Conservation (phyloP, 2,329 filamentous ascomycete species). For the Stemphylium beticola region DNA sequence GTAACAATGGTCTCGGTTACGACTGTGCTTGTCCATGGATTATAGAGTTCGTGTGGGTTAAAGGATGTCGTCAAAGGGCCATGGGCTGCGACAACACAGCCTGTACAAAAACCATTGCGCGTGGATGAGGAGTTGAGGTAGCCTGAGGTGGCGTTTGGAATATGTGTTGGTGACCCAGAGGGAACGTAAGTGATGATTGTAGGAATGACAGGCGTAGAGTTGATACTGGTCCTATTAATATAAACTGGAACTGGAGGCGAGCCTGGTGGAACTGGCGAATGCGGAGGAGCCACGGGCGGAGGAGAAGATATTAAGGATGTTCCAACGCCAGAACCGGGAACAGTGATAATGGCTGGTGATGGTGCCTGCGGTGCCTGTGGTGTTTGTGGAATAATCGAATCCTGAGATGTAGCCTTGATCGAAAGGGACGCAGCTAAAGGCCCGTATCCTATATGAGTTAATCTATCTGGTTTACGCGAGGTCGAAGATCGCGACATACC, state of each 20-base stretch:
- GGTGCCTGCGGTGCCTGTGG: background rate
- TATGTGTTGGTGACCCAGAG: background rate
- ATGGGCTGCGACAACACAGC: slow-evolving; percentile 38
- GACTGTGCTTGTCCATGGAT: slow-evolving; percentile 28
- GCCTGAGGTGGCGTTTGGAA: background rate
- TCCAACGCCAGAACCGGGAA: background rate
- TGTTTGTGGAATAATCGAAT: background rate
- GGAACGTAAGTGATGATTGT: background rate
- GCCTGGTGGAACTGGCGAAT: background rate
- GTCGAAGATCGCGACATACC: slow-evolving; percentile 18
- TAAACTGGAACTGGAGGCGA: background rate
- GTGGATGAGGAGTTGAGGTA: background rate
- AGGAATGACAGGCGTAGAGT: background rate
- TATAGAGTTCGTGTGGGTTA: background rate
- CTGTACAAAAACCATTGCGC: slow-evolving; percentile 30
- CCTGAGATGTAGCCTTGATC: background rate
- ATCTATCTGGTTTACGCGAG: background rate
- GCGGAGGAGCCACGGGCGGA: background rate
- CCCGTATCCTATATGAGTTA: slow-evolving; percentile 1
- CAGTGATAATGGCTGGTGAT: background rate
- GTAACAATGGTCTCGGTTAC: slow-evolving; percentile 38
- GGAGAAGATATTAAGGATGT: background rate
- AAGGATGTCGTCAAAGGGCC: slow-evolving; percentile 32
- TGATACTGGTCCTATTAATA: background rate
- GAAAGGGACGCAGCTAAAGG: background rate